Conservation (phyloP, 2,329 filamentous ascomycete species). For the Phialophora expanda region DNA sequence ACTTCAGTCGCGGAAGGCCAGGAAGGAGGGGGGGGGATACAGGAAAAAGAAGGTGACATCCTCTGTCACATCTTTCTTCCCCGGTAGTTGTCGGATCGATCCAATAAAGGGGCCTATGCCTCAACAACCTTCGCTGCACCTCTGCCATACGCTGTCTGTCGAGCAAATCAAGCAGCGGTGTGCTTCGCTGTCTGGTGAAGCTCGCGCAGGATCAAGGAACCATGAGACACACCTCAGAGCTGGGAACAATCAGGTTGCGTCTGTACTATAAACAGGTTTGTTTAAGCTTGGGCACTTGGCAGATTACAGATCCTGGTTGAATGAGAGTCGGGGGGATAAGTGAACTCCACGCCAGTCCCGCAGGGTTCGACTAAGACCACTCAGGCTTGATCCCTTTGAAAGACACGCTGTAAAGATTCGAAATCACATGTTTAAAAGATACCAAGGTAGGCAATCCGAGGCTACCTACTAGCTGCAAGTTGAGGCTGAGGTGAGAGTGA, state of each 20-base stretch:
- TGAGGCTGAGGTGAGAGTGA: background rate
- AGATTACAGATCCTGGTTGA: background rate
- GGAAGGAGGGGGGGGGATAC: constrained; percentile 4
- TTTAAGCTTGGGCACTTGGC: no score
- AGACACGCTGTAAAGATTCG: background rate
- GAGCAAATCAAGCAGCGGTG: background rate
- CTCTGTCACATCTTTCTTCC: background rate
- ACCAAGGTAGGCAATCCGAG: no score
- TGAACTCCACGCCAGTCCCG: background rate
- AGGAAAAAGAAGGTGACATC: background rate
- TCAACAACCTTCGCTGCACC: no score
- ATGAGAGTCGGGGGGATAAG: no score
- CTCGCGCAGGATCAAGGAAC: background rate
- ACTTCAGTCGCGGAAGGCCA: constrained; percentile 1
- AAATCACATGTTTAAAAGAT: background rate
- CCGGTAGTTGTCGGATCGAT: background rate
- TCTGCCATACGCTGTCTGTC: background rate
- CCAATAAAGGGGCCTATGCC: background rate
- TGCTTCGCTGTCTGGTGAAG: background rate
- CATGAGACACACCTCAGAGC: background rate
- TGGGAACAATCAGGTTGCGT: background rate
- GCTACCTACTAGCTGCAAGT: background rate
- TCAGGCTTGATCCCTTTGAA: background rate
- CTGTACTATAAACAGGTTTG: background rate
- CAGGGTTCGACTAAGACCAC: background rate